Evolutionary conservation across 1,284 basidiomycete species (phyloP).

Genomic region (Pseudozyma sp.): DNA sequence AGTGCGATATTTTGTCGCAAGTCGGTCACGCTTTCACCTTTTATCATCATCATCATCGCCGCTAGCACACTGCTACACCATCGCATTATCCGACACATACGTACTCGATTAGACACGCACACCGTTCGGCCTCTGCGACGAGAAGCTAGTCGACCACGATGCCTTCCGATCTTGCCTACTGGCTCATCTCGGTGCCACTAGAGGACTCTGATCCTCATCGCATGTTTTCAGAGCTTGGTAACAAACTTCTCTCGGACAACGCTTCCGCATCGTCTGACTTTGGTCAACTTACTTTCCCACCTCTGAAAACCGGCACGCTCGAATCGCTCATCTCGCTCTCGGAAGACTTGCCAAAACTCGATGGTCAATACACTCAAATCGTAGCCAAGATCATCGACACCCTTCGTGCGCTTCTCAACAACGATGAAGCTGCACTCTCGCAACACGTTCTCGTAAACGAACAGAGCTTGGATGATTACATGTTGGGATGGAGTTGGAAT

Average conservation of each 20-base stretch:
- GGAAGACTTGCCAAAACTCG: conserved; percentile 91
- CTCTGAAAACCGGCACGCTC: conserved; percentile 84
- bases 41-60: conserved; percentile 11
- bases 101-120: no score
- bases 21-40: neutral
- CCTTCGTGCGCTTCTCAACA: conserved; percentile 87
- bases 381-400: conserved; percentile 96
- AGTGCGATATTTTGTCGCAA: neutral
- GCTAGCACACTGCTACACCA: no score
- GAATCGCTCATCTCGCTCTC: conserved; percentile 89
- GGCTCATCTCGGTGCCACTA: conserved; percentile 73
- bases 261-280: conserved; percentile 53
- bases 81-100: no score
- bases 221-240: conserved; percentile 71
- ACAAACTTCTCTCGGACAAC: conserved; percentile 68
- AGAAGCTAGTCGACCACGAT: conserved; percentile 52
- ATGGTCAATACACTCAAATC: conserved; percentile 84
- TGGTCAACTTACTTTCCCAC: conserved; percentile 60
- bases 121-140: no score
- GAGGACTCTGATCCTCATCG: conserved; percentile 71
- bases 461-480: conserved; percentile 81
- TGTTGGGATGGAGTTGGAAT: conserved; percentile 81
- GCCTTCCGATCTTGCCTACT: conserved; percentile 73
- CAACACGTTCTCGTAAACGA: conserved; percentile 90
- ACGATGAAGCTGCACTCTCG: conserved; percentile 83